These are phyloP conservation scores for Pontederia paniculata DNA, from an alignment of 176 grass and related monocot genomes.

Conservation along the genomic window DNA sequence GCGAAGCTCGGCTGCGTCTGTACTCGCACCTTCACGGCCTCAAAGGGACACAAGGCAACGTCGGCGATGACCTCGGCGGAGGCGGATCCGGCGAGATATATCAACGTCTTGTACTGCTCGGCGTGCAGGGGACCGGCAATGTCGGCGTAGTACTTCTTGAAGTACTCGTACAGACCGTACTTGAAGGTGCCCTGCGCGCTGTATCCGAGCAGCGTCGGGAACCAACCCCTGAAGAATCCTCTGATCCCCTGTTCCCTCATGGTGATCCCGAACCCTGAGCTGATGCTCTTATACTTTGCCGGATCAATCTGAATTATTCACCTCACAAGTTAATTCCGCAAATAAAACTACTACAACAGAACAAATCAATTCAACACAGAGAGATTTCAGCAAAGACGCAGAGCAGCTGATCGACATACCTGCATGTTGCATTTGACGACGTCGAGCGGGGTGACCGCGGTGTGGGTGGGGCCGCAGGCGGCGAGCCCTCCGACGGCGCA, in stretches of 20 bases:
- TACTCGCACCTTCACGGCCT: conserved; percentile 10
- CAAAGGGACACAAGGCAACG: conserved; percentile 3
- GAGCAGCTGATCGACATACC: background rate
- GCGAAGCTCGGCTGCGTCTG: conserved; percentile 6
- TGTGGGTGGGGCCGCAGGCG: background rate
- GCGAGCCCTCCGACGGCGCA: conserved; percentile 1
- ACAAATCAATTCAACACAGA: background rate
- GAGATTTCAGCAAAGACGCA: background rate
- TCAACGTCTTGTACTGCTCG: conserved; percentile 1
- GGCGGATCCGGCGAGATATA: conserved; percentile 5
- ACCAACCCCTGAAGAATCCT: conserved; percentile 3
- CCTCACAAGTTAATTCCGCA: background rate
- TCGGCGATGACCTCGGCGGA: conserved; percentile 6
- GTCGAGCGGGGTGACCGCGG: conserved; percentile 4
- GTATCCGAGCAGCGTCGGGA: conserved; percentile 5
- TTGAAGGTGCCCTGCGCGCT: conserved; percentile 2
- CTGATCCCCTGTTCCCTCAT: conserved; percentile 1
- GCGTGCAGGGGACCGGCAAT: background rate
- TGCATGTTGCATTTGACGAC: conserved; percentile 16
- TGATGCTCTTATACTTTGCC: conserved; percentile 4
- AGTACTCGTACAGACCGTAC: conserved; percentile 6
- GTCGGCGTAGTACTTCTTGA: conserved; percentile 11
- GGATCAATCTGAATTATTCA: conserved; percentile 2
- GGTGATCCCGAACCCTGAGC: background rate
- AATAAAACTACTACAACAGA: background rate